Evolutionary conservation across 768 basidiomycete species (phyloP), one percentile per base, ranked within the genome.

Genomic region (Cystofilobasidium capitatum): DNA sequence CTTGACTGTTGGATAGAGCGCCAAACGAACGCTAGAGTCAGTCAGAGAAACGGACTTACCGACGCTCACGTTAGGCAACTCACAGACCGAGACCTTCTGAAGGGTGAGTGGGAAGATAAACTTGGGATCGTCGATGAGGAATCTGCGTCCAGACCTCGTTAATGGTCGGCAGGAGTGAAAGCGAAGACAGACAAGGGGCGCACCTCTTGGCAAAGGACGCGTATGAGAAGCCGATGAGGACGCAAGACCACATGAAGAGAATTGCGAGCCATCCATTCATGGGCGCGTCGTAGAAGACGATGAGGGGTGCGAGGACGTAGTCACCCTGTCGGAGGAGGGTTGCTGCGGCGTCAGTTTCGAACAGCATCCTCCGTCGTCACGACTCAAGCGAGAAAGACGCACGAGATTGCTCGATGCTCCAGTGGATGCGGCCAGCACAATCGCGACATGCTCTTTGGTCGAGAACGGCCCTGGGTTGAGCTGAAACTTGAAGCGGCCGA

Each of bases 261-360:
- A 62, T 44, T 5, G 61, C 61, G 61, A 62, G 61, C 61, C 61
- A 62, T 14, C 61, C 61, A 40, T 62, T 62, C 61, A 62, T 62
- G 31, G 61, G 61, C 24, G 40, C 45, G 31, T 45, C 42, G 61
- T 62, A 62, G 61, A 44, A 62, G 17, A 62, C 61, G 33, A 24
- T 24, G 2, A 62, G 42, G 24, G 61, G 61, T 0, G 61, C 61
- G 61, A 62, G 61, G 26, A 62, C 61, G 45, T 62, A 62, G 22
- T 62, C 61, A 26, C 61, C 61, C 20, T n/a, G n/a, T n/a, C n/a
- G n/a, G n/a, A n/a, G n/a, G n/a, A n/a, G n/a, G n/a, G n/a, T n/a
- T n/a, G n/a, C n/a, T n/a, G n/a, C n/a, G n/a, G n/a, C n/a, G n/a
- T n/a, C n/a, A n/a, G n/a, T n/a, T n/a, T n/a, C n/a, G n/a, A n/a